Percentiles rank a stretch among this genome's conserved stretches.
phyloP scores from a whole-genome alignment of 768 basidiomycete species.

The Melanogaster broomeanus region DNA sequence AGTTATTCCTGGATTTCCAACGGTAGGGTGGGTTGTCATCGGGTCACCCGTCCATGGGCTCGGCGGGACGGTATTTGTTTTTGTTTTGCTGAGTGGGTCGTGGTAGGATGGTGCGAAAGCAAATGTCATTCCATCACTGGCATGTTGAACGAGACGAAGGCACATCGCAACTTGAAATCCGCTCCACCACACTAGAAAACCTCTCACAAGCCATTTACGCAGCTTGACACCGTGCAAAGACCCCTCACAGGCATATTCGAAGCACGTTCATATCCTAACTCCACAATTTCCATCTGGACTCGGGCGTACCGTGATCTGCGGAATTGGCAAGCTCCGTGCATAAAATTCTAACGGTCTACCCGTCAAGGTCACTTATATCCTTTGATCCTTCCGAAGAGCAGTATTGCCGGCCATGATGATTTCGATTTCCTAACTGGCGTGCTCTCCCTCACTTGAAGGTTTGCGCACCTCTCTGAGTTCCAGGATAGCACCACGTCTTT shows the following conservation, averaged over 20 bases:
- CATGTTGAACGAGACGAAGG: conserved; percentile 1
- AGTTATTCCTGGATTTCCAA: not conserved
- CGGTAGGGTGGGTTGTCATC: conserved; percentile 3
- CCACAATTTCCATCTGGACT: not conserved
- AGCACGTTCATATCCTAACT: too few relatives aligned
- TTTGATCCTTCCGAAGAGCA: conserved; percentile 1
- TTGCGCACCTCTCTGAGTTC: not conserved
- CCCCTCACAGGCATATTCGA: not conserved
- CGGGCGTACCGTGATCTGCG: not conserved
- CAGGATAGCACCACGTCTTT: not conserved
- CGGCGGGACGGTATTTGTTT: conserved; percentile 16
- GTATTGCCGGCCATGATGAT: not conserved
- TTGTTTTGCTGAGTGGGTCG: conserved; percentile 12
- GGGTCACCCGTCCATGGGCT: conserved; percentile 1
- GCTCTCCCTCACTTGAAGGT: not conserved
- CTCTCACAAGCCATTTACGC: not conserved
- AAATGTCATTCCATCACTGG: conserved; percentile 18
- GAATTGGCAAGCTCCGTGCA: not conserved
- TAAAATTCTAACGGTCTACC: not conserved
- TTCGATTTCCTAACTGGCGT: not conserved
- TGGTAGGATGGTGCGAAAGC: conserved; percentile 10
- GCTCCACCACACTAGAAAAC: not conserved
- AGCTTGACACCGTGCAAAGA: not conserved
- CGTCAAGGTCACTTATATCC: not conserved
- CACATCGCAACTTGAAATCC: conserved; percentile 2